A percentile compares a stretch with the other conserved stretches of the same genome.
Conservation (phyloP, 805 yeast species). For the Zygosaccharomyces pseudorouxii region DNA sequence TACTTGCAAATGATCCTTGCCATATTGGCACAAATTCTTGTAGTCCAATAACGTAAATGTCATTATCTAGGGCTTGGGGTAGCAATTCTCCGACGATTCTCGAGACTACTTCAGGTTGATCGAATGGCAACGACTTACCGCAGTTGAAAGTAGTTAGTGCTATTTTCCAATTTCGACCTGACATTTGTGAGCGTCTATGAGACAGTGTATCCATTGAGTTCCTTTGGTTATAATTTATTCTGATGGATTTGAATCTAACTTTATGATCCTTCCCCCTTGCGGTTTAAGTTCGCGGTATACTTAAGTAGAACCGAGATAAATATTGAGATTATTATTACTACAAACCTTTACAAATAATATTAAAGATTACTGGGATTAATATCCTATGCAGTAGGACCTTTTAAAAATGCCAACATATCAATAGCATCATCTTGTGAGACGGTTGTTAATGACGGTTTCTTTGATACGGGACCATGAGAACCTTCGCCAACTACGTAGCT, state of each 20-base stretch:
- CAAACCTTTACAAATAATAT: not conserved
- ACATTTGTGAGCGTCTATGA: not conserved
- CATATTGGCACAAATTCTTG: conserved; percentile 58
- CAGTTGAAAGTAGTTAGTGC: conserved; percentile 49
- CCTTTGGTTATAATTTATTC: not conserved
- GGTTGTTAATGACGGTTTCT: conserved; percentile 2
- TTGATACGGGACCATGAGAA: not conserved
- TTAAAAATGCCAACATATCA: conserved; percentile 28
- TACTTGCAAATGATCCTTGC: conserved; percentile 45
- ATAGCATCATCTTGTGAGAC: conserved; percentile 14
- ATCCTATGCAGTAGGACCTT: conserved; percentile 16
- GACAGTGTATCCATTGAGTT: not conserved
- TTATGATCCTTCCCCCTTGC: not conserved
- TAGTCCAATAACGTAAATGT: conserved; percentile 56
- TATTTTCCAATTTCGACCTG: conserved; percentile 5
- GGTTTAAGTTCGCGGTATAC: not conserved
- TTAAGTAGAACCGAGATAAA: not conserved
- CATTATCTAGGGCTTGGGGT: conserved; percentile 31
- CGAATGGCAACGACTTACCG: conserved; percentile 43
- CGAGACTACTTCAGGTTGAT: conserved; percentile 32
- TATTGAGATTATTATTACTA: not conserved
- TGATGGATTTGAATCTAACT: not conserved
- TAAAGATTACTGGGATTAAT: not conserved
- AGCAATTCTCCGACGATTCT: conserved; percentile 31
- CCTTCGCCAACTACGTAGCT: conserved; percentile 6